phyloP scores from a whole-genome alignment of 805 yeast genomes.

The Candida alai region DNA sequence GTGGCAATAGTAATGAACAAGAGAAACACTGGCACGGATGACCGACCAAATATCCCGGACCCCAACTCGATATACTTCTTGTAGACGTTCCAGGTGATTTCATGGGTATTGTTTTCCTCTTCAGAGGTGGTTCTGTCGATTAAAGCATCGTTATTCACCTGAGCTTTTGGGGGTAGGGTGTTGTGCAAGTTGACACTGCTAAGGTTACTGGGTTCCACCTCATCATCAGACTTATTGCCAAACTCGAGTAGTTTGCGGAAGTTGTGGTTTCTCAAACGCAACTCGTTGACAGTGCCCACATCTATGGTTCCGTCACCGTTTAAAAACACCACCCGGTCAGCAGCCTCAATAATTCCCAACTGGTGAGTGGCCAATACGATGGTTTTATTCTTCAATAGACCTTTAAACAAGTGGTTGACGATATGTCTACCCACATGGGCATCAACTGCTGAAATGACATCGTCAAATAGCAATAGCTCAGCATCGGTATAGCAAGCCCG shows the following conservation, averaged over 20 bases:
- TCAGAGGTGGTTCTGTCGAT: constrained; percentile 24
- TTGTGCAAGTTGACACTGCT: constrained; percentile 3
- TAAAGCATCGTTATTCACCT: too few species aligned
- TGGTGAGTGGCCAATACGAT: constrained; percentile 42
- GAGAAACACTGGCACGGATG: constrained; percentile 32
- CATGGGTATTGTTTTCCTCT: constrained; percentile 35
- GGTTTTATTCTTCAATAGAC: constrained; percentile 30
- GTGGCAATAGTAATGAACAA: constrained; percentile 32
- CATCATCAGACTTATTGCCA: constrained; percentile 1
- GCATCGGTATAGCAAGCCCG: constrained; percentile 37
- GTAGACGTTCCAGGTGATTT: constrained; percentile 39
- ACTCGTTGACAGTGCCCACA: constrained; percentile 32
- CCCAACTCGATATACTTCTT: constrained; percentile 35
- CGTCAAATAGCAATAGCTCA: constrained; percentile 35
- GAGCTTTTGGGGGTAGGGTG: constrained; percentile 5
- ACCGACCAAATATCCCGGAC: constrained; percentile 32
- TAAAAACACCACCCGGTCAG: constrained; percentile 36
- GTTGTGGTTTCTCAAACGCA: constrained; percentile 33
- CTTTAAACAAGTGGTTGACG: constrained; percentile 30
- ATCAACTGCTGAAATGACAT: constrained; percentile 44
- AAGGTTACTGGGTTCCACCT: neutral
- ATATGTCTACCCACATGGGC: constrained; percentile 42
- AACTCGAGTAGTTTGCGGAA: constrained; percentile 49
- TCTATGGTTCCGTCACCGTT: constrained; percentile 41
- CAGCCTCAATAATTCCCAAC: constrained; percentile 34